A percentile compares a stretch with the other conserved stretches of the same genome.
Conservation (phyloP, 441 rosid genomes). For the Rhodomyrtus psidioides region DNA sequence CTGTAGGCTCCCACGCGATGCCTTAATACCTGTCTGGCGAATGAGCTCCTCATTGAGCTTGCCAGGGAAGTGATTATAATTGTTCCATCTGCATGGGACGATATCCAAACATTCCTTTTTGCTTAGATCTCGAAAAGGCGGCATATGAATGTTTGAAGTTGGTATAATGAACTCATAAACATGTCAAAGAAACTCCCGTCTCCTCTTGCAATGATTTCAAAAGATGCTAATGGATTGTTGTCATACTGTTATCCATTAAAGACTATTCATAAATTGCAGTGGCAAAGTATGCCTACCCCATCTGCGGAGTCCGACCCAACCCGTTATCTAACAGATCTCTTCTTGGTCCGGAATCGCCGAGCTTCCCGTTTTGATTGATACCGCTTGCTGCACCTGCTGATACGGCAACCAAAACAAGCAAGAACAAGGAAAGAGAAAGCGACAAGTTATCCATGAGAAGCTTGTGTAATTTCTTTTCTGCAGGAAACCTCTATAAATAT, state of each 20-base stretch:
- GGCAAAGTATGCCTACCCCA: background rate
- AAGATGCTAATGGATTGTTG: background rate
- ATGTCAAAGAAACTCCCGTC: background rate
- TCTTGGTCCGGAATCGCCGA: background rate
- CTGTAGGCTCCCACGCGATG: background rate
- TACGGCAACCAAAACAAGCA: background rate
- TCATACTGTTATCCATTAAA: background rate
- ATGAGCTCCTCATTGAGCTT: background rate
- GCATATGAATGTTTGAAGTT: background rate
- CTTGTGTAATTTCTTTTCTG: background rate
- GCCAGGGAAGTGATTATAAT: background rate
- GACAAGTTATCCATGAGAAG: background rate
- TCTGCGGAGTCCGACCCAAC: background rate
- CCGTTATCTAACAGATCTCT: conserved; percentile 3
- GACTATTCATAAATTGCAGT: background rate
- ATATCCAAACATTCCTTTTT: background rate
- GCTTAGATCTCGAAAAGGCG: background rate
- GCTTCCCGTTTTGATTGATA: background rate
- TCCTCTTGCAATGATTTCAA: background rate
- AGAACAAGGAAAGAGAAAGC: background rate
- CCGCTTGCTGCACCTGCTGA: background rate
- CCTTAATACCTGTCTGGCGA: background rate
- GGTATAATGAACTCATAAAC: background rate
- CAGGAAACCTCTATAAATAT: background rate
- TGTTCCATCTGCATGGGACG: background rate